Conservation (phyloP, 768 basidiomycete species). For the Lentinula sp. region DNA sequence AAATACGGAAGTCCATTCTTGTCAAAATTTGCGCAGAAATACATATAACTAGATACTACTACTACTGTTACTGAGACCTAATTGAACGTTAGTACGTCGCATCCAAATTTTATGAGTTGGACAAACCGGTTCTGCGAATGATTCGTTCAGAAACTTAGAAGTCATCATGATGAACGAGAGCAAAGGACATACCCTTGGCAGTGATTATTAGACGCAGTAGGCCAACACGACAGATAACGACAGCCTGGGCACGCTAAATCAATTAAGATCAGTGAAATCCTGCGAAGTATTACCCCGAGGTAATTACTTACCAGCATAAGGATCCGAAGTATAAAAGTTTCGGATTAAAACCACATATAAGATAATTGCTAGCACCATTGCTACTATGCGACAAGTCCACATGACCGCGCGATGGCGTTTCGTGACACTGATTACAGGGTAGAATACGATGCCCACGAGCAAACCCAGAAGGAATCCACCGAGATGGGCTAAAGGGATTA, state of each 20-base stretch:
- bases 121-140: conserved; percentile 2
- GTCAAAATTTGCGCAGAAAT: not conserved
- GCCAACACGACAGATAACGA: conserved; percentile 87
- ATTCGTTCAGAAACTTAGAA: not conserved
- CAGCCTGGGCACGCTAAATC: conserved; percentile 76
- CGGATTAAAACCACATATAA: conserved; percentile 76
- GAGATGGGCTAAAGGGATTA: conserved; percentile 45
- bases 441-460: conserved; percentile 76
- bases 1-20: too few relatives aligned
- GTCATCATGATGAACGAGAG: not conserved
- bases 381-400: conserved; percentile 67
- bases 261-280: not conserved
- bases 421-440: conserved; percentile 83
- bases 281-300: not conserved
- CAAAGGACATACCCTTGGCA: conserved; percentile 46
- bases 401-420: conserved; percentile 66
- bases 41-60: not conserved
- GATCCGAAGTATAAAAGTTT: conserved; percentile 89
- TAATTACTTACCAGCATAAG: conserved; percentile 62
- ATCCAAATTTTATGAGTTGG: too few relatives aligned
- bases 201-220: conserved; percentile 62
- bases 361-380: conserved; percentile 70
- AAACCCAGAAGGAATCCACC: conserved; percentile 82
- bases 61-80: conserved; percentile 3
- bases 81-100: not conserved